Base-by-base conservation (phyloP, 176 grass and related monocot genomes). In the Themeda triandra region DNA sequence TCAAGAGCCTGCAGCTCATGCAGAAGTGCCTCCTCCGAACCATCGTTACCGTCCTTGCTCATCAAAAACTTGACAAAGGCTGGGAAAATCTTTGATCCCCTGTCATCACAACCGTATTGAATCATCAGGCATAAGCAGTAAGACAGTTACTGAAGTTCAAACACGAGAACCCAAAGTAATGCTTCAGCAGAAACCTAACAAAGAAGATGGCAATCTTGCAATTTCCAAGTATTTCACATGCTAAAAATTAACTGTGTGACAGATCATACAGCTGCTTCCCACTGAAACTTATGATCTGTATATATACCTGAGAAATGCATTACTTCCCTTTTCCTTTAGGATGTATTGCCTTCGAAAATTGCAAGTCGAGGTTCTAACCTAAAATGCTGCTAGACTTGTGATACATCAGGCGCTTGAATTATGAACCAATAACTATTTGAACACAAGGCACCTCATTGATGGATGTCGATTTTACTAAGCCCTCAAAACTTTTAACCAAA, bases 61-160 rank as follows among this genome's bases (percentile, higher is more conserved):
- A 84, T 97, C 90, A 94, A 59, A 82, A 97, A 97, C 21, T 77
- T 91, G 56, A 91, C 35, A 6, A 94, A 94, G 58, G 88, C 28
- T 36, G 95, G 53, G 36, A 91, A 94, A 70, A 97, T 79, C 85
- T 97, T 97, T 81, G 95, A 97, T 71, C 92, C 95, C 90, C 95
- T 98, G 82, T 80, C 73, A 77, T 82, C 67, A 60, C 28, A 51
- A 37, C 31, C 27, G 74, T 78, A 74, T 64, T 40, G 18, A 45
- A 13, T 18, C 17, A 51, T n/a, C 11, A 27, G 54, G 24, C 33
- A 40, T 13, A 10, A 84, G n/a, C 28, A 73, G 27, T 66, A 56
- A 69, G 31, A 29, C 13, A 56, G 39, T 27, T 27, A 9, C 13
- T 48, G 17, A 54, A 33, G n/a, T 7, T 69, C 45, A 28, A 10